These are phyloP conservation scores for Hypoxylon fragiforme DNA, from an alignment of 495 filamentous ascomycete genomes.

Conservation along the genomic window DNA sequence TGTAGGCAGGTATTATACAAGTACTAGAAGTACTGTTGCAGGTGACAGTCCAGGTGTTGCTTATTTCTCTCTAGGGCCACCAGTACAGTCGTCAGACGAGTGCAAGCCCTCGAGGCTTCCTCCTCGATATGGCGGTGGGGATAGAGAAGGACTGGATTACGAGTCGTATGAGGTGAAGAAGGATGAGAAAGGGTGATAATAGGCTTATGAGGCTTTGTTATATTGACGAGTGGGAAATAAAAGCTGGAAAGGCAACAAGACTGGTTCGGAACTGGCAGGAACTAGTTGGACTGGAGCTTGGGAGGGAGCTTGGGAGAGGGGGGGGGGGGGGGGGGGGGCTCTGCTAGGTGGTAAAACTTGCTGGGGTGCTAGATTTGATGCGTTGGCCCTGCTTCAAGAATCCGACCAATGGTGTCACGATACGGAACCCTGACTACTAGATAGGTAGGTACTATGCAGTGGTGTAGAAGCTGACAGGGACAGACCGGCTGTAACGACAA, in stretches of 20 bases:
- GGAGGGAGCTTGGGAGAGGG: too few relatives aligned
- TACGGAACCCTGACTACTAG: conserved; percentile 16
- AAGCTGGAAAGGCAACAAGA: conserved; percentile 38
- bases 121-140: conserved; percentile 20
- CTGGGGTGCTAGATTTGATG: conserved; percentile 37
- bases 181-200: conserved; percentile 13
- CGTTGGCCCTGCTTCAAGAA: conserved; percentile 38
- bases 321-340: too few relatives aligned
- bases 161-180: conserved; percentile 15
- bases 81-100: conserved; percentile 15
- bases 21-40: too few relatives aligned
- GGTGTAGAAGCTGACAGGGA: conserved; percentile 25
- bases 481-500: conserved; percentile 35
- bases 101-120: conserved; percentile 29
- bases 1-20: conserved; percentile 11
- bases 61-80: conserved; percentile 10
- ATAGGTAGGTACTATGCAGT: too few relatives aligned
- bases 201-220: conserved; percentile 47
- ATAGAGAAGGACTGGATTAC: not conserved
- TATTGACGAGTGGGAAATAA: conserved; percentile 32
- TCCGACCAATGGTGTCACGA: conserved; percentile 27
- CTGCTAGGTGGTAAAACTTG: conserved; percentile 24
- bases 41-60: not conserved
- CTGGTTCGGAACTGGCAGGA: not conserved
- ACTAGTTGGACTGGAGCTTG: conserved; percentile 34